Evolutionary conservation across 2,329 filamentous ascomycete species (phyloP), one percentile per base, ranked within the genome.

Genomic region (Pseudocercospora vitis): DNA sequence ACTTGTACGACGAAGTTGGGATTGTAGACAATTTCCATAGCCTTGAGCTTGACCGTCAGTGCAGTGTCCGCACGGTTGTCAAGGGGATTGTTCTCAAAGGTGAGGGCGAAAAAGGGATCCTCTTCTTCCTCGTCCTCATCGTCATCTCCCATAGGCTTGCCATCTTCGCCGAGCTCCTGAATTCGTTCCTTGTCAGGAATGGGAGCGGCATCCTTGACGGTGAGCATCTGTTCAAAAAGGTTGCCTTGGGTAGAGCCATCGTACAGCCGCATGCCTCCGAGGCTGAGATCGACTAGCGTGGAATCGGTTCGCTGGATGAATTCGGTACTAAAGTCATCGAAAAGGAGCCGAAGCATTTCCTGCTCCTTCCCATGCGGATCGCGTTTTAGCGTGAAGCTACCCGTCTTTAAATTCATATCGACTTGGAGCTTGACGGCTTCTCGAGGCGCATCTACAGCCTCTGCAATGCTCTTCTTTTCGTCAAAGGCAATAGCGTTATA

Each of bases 401-500:
- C 94, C 0, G 92, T 96, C 59, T 89, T 88, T n/a, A 99, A 83
- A 51, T 89, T 92, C 46, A 94, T 87, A 68, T 97, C 91, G 45
- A 99, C 77, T 68, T 96, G 89, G 70, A 97, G 79, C 72, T 97
- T 96, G 65, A 99, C 81, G 7, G 90, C 90, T 63, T 99, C 94
- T 50, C 89, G 84, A 0, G 95, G 95, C 26, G 91, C 79, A 63
- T 99, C 94, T 3, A 99, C 86, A 35, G 88, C 86, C 62, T 96
- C 91, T 0, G 90, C 81, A 32, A 99, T 80, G 1, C 88, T 89
- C 56, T 91, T 86, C 76, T 96, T 97, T 72, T 99, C 94, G 58
- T 99, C 89, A 86, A 92, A 99, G 65, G 97, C 94, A 65, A 99
- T 99, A 46, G 90, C 95, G 63, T 95, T 87, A 71, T 97, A 99